A percentile compares a stretch with the other conserved stretches of the same genome.
These are phyloP conservation scores for Candida stauntonica DNA, from an alignment of 805 yeast genomes.

Conservation along the genomic window DNA sequence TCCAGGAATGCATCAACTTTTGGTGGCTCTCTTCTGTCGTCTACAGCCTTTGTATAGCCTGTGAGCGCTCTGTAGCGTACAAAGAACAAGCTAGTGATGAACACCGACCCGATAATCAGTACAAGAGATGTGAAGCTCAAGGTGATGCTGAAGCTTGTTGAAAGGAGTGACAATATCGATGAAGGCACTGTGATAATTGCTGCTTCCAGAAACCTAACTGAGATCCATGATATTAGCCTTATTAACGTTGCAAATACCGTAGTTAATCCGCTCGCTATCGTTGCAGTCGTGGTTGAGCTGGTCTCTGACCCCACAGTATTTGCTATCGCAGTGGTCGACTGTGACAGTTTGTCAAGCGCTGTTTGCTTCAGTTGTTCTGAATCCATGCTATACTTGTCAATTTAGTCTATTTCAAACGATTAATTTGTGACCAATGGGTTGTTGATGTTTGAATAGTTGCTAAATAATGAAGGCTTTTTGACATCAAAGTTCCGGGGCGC, in stretches of 20 bases:
- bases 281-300: conserved; percentile 1
- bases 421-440: too few relatives aligned
- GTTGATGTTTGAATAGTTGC: too few relatives aligned
- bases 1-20: conserved; percentile 14
- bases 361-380: not conserved
- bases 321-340: not conserved
- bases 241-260: not conserved
- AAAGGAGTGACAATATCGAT: conserved; percentile 31
- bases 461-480: too few relatives aligned
- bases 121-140: conserved; percentile 16
- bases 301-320: not conserved
- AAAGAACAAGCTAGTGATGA: conserved; percentile 11
- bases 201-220: conserved; percentile 6
- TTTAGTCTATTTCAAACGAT: too few relatives aligned
- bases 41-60: conserved; percentile 16
- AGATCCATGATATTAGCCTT: conserved; percentile 5
- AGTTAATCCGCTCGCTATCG: not conserved
- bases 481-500: too few relatives aligned
- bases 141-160: conserved; percentile 34
- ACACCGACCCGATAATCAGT: conserved; percentile 7
- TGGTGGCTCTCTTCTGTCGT: conserved; percentile 38
- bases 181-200: conserved; percentile 27
- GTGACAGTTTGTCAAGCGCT: not conserved
- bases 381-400: too few relatives aligned
- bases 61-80: conserved; percentile 17